Evolutionary conservation across 257 asterid genomes (phyloP), one percentile per base, ranked within the genome.

Genomic region (Solanum rostratum): DNA sequence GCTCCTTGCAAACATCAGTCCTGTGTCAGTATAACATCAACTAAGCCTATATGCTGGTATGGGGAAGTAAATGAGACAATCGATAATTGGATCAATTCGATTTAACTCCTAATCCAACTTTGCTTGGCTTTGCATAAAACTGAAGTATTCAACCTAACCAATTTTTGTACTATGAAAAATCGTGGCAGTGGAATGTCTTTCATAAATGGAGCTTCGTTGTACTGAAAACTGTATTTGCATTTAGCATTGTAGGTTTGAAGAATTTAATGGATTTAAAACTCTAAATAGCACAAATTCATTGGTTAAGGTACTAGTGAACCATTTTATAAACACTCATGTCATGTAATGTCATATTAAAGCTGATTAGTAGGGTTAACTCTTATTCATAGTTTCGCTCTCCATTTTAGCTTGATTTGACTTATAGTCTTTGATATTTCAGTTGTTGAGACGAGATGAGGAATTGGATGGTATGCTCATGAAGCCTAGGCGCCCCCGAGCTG

Each of bases 401-500:
- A 3, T 54, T 78, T 50, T 78, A 50, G 65, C 63, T 50, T 78
- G 63, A 50, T 78, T 78, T 50, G 86, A 81, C 80, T 24, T 85
- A 22, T 54, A 85, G 12, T 53, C 22, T 53, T 85, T 79, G n/a
- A 79, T 86, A 86, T 65, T 86, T 50, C 86, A 97, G 99, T 87
- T 95, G 93, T 84, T 97, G 91, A 90, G 97, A 89, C 89, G 88
- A 88, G 98, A 97, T 22, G 99, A 97, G 89, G 93, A 65, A 74
- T 84, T 92, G 79, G 91, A 94, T 57, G 99, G 99, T 65, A 93
- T 94, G 87, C 89, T 94, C 83, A 93, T 95, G 96, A 95, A 92
- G 93, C 95, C 99, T 30, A 94, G 93, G 86, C 98, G 99, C 30
- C 99, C 99, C 74, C 95, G 99, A 60, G 98, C 97, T 69, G 90